Conservation (phyloP, 148 eudicot genomes). For the Persicaria maculosa region DNA sequence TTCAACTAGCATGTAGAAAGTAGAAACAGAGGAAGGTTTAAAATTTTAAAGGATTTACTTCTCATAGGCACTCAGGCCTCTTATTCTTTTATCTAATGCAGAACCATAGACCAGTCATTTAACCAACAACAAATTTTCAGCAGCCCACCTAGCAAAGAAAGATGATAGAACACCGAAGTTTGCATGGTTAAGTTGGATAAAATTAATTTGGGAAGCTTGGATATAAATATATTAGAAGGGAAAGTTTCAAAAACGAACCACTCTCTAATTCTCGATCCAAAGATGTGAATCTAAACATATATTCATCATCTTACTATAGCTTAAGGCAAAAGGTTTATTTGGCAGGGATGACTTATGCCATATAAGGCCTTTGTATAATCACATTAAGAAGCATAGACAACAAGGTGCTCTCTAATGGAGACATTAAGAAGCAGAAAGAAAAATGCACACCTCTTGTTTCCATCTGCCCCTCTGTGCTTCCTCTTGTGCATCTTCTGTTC, state of each 20-base stretch:
- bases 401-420: not conserved
- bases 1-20: not conserved
- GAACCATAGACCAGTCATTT: not conserved
- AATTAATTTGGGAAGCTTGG: not conserved
- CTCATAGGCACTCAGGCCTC: not conserved
- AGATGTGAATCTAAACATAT: not conserved
- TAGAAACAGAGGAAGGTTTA: not conserved
- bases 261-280: not conserved
- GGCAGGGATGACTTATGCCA: too few relatives aligned
- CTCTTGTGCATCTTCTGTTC: conserved; percentile 83
- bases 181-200: not conserved
- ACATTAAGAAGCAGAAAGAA: not conserved
- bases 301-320: not conserved
- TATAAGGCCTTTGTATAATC: too few relatives aligned
- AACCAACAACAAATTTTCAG: not conserved
- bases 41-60: not conserved
- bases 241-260: not conserved
- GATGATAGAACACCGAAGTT: not conserved
- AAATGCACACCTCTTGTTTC: conserved; percentile 63
- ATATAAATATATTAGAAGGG: not conserved
- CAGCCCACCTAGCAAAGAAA: not conserved
- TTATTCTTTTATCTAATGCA: not conserved
- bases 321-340: not conserved
- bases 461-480: conserved; percentile 93
- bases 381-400: not conserved